Evolutionary conservation across 768 basidiomycete genomes (phyloP).

Genomic region (Russula abietina): DNA sequence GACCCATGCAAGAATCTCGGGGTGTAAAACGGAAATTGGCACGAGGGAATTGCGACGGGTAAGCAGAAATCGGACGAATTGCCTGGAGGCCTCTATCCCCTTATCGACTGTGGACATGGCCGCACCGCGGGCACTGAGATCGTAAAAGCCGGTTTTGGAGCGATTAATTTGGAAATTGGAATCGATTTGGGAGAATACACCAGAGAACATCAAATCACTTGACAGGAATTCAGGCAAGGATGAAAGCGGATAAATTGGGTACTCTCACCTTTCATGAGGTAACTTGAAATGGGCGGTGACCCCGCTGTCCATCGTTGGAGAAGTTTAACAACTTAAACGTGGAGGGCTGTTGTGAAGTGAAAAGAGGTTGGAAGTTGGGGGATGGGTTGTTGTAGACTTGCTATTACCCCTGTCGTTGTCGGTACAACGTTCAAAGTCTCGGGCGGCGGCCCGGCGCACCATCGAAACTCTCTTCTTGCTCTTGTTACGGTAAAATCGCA

Average conservation of each 20-base stretch:
- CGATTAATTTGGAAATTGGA: background rate
- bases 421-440: no score
- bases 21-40: no score
- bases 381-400: no score
- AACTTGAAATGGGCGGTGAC: background rate
- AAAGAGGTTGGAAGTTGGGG: no score
- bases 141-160: background rate
- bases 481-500: no score
- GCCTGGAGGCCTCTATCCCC: constrained; percentile 1
- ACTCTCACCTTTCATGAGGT: background rate
- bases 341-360: no score
- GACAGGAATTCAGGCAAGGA: no score
- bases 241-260: background rate
- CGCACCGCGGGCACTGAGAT: background rate
- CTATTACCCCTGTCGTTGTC: no score
- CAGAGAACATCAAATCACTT: background rate
- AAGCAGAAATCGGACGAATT: background rate
- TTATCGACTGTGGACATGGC: constrained; percentile 1
- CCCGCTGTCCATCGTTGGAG: no score
- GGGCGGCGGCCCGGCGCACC: no score
- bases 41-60: constrained; percentile 12
- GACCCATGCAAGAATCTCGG: constrained; percentile 12
- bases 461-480: no score
- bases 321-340: no score
- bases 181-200: background rate